These are phyloP conservation scores for Salvia rosmarinus DNA, from an alignment of 257 asterid species.

Conservation along the genomic window DNA sequence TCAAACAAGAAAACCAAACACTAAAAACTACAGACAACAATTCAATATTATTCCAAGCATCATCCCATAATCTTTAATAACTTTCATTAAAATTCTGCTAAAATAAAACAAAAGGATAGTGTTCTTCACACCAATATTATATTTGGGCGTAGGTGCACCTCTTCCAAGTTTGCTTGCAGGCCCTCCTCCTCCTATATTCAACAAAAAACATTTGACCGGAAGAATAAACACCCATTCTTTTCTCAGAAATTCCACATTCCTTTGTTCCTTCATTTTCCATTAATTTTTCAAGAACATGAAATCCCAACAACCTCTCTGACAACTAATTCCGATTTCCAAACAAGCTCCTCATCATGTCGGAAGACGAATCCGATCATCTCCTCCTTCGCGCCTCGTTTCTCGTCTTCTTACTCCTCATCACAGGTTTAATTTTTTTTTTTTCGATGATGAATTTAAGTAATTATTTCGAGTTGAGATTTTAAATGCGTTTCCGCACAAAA, in stretches of 20 bases:
- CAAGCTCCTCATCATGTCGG: constrained; percentile 55
- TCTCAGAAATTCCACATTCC: constrained; percentile 24
- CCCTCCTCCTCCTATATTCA: constrained; percentile 51
- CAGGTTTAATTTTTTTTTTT: constrained; percentile 41
- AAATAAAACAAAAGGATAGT: not conserved
- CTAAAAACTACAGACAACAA: constrained; percentile 2
- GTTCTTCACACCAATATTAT: constrained; percentile 11
- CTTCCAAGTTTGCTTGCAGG: constrained; percentile 63
- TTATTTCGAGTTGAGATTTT: not conserved
- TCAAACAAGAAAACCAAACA: constrained; percentile 17
- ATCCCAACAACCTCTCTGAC: constrained; percentile 38
- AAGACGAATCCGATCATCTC: constrained; percentile 51
- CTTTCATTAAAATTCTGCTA: constrained; percentile 6
- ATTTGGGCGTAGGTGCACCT: constrained; percentile 60
- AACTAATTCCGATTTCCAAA: constrained; percentile 25
- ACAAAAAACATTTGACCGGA: constrained; percentile 41
- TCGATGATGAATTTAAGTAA: too few species aligned
- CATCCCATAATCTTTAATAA: not conserved
- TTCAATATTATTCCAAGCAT: not conserved
- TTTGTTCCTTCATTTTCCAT: not conserved
- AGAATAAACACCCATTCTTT: constrained; percentile 26
- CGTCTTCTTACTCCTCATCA: constrained; percentile 53
- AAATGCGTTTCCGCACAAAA: not conserved
- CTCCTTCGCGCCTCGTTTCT: constrained; percentile 39
- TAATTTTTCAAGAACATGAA: constrained; percentile 39